Evolutionary conservation across 805 yeast species (phyloP), one percentile per base, ranked within the genome.

Genomic region (Pichia heedii): DNA sequence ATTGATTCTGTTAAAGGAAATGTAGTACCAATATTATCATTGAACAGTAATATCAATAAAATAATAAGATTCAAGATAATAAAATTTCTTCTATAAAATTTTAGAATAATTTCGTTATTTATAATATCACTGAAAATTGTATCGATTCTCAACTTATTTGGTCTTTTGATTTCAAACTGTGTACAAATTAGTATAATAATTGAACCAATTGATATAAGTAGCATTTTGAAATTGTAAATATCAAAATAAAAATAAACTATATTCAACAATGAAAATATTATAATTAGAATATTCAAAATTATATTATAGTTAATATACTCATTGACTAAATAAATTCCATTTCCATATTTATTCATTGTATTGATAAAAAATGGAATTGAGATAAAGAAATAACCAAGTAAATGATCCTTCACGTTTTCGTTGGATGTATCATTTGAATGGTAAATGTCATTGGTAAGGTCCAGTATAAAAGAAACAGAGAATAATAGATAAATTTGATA

Each of bases 121-220:
- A 58, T 53, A 20, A 57, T 50, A 33, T 47, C 37, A 44, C 43
- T 41, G 13, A 47, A 8, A 32, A 16, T 29, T 40, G 10, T 47
- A 41, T 2, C 49, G 24, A 33, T 49, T 49, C 11, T 43, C 22
- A 11, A 8, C 13, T 39, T 38, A 30, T 32, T 47, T 11, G 43
- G 21, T 11, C 40, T 44, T 3, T 50, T 46, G 4, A 50, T 48
- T 34, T 62, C 63, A 33, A 59, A 40, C 44, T 62, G 66, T 33
- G 64, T 59, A 18, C 58, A 44, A 4, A 56, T 37, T 19, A 61
- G 43, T 4, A 62, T 53, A 18, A 54, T 4, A 33, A 62, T 32
- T 0, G 66, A 62, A 0, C 67, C 63, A 20, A 58, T 33, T 24
- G 61, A 47, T 9, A 64, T 50, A 24, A 60, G 46, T 22, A 61